Conservation (phyloP, 2,329 filamentous ascomycete genomes). For the Nemania serpens region DNA sequence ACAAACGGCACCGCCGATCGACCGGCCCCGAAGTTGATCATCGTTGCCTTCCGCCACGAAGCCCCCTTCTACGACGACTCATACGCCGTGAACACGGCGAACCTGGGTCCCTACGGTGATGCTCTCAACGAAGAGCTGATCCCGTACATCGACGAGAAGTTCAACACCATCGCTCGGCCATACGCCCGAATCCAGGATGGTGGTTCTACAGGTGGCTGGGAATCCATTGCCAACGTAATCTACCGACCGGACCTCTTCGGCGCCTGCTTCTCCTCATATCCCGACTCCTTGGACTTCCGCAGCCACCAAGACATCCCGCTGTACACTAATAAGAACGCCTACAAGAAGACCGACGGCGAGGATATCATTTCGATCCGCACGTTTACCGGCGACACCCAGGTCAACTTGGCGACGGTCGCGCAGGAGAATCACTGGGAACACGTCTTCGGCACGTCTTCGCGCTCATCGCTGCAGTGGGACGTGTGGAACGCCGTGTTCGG, state of each 20-base stretch:
- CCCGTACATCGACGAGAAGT: constrained; percentile 29
- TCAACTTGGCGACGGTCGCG: constrained; percentile 22
- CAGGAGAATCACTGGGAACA: constrained; percentile 36
- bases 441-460: constrained; percentile 32
- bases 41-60: constrained; percentile 32
- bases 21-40: constrained; percentile 31
- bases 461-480: constrained; percentile 32
- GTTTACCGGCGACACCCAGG: constrained; percentile 14
- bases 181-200: constrained; percentile 34
- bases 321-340: constrained; percentile 32
- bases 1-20: constrained; percentile 13
- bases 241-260: constrained; percentile 34
- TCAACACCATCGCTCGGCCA: constrained; percentile 30
- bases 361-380: constrained; percentile 27
- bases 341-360: constrained; percentile 21
- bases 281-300: constrained; percentile 31
- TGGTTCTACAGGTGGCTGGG: constrained; percentile 33
- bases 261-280: constrained; percentile 34
- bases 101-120: constrained; percentile 32
- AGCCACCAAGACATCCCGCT: constrained; percentile 31
- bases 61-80: constrained; percentile 34
- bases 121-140: constrained; percentile 34
- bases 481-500: constrained; percentile 34
- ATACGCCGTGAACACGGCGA: constrained; percentile 33
- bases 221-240: constrained; percentile 29